Percentiles rank a stretch among this genome's conserved stretches.
These are phyloP conservation scores for Suhomyces prunicola DNA, from an alignment of 805 yeast species.

Conservation along the genomic window DNA sequence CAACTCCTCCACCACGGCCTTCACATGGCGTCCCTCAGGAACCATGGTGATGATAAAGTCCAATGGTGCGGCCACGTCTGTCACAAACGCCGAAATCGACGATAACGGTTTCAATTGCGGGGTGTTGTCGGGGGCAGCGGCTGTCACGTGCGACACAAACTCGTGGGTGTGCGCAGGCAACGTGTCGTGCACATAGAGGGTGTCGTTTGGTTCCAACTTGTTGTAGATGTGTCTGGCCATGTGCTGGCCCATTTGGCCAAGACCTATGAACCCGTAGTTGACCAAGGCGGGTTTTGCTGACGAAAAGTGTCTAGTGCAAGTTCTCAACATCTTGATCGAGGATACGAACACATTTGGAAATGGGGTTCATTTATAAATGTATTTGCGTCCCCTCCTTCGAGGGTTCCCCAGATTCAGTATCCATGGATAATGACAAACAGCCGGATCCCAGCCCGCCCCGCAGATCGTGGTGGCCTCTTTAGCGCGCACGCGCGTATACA, in stretches of 20 bases:
- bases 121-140: slow-evolving; percentile 20
- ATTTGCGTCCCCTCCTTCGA: neutral
- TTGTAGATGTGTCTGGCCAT: slow-evolving; percentile 51
- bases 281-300: slow-evolving; percentile 8
- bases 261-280: slow-evolving; percentile 51
- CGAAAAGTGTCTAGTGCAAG: slow-evolving; percentile 6
- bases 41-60: slow-evolving; percentile 50
- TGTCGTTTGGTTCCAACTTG: slow-evolving; percentile 35
- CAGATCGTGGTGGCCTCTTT: neutral
- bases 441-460: neutral
- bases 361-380: neutral
- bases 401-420: neutral
- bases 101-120: slow-evolving; percentile 17
- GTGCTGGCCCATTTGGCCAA: slow-evolving; percentile 56
- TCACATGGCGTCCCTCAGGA: slow-evolving; percentile 52
- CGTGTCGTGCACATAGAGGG: slow-evolving; percentile 44
- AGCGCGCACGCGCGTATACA: neutral
- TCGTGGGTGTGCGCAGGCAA: slow-evolving; percentile 23
- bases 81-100: slow-evolving; percentile 24
- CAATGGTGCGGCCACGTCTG: slow-evolving; percentile 29
- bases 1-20: slow-evolving; percentile 37
- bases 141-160: slow-evolving; percentile 23
- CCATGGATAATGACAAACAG: neutral
- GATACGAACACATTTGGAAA: neutral
- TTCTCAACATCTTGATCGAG: slow-evolving; percentile 1